Percentiles rank a stretch among this genome's conserved stretches.
phyloP scores from a whole-genome alignment of 2,329 filamentous ascomycete genomes.

The Fusarium metavorans region DNA sequence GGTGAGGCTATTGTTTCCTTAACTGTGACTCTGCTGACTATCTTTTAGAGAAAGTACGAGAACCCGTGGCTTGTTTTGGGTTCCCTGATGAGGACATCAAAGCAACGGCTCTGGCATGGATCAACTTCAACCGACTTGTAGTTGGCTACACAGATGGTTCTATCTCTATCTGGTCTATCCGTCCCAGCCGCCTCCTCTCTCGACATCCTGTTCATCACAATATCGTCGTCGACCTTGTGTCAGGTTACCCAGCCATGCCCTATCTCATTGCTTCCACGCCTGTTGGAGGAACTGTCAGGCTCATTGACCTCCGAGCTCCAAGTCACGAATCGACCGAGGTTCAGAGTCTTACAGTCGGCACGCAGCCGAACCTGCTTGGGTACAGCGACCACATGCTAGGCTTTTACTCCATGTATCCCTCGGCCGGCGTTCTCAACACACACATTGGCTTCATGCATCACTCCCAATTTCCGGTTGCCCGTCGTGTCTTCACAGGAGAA shows the following conservation, averaged over 20 bases:
- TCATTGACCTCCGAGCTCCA: slow-evolving; percentile 66
- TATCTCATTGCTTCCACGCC: slow-evolving; percentile 67
- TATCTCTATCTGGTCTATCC: slow-evolving; percentile 67
- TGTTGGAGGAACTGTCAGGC: slow-evolving; percentile 63
- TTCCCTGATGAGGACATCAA: slow-evolving; percentile 61
- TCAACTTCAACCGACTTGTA: slow-evolving; percentile 65
- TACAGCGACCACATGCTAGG: slow-evolving; percentile 69
- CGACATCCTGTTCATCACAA: slow-evolving; percentile 67
- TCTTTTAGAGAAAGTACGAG: slow-evolving; percentile 57
- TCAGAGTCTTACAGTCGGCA: slow-evolving; percentile 61
- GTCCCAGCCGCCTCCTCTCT: slow-evolving; percentile 61
- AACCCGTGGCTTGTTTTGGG: slow-evolving; percentile 58
- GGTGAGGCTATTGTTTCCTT: slow-evolving; percentile 48
- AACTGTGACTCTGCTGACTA: slow-evolving; percentile 37
- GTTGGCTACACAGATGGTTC: slow-evolving; percentile 69
- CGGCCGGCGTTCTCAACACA: slow-evolving; percentile 64
- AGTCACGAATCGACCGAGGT: slow-evolving; percentile 66
- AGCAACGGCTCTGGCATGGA: slow-evolving; percentile 67
- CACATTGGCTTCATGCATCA: slow-evolving; percentile 66
- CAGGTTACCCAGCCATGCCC: slow-evolving; percentile 68
- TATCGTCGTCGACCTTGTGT: slow-evolving; percentile 65
- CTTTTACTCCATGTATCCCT: slow-evolving; percentile 65
- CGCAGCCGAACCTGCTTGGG: slow-evolving; percentile 65
- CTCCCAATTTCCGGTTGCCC: slow-evolving; percentile 64
- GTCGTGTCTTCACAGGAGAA: slow-evolving; percentile 64